A percentile compares a stretch with the other conserved stretches of the same genome.
These are phyloP conservation scores for Talaromyces thailandensis DNA, from an alignment of 495 filamentous ascomycete species.

Conservation along the genomic window DNA sequence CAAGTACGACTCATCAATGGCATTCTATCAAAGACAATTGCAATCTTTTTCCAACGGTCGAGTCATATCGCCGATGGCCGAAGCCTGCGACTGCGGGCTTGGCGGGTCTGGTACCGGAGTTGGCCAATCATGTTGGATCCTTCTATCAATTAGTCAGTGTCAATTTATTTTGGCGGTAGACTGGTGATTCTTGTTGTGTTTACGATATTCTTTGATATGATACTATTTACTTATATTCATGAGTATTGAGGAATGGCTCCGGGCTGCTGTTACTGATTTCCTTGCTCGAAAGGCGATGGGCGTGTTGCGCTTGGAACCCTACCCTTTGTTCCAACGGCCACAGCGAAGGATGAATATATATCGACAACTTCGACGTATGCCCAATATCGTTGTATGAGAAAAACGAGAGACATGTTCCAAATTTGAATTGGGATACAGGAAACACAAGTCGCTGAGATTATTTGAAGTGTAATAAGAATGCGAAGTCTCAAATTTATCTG, in stretches of 20 bases:
- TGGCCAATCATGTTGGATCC: neutral
- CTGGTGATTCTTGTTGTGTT: neutral
- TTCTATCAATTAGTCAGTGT: neutral
- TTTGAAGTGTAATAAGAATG: no score
- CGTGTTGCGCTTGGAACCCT: no score
- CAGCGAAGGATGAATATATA: neutral
- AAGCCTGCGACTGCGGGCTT: neutral
- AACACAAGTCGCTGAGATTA: no score
- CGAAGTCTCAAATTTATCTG: no score
- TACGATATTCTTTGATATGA: neutral
- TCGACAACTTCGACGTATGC: neutral
- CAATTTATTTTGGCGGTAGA: neutral
- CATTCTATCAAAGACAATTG: neutral
- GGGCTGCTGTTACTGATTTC: neutral
- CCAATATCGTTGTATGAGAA: no score
- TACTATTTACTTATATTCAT: neutral
- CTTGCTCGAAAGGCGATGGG: no score
- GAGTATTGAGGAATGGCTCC: neutral
- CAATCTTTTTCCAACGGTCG: neutral
- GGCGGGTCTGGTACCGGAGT: neutral
- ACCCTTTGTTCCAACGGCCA: neutral
- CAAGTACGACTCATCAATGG: neutral
- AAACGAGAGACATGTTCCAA: no score
- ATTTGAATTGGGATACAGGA: no score
- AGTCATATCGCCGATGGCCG: neutral